Evolutionary conservation across 176 grass and related monocot species (phyloP), one percentile per base, ranked within the genome.

Genomic region (Puccinellia tenuiflora): DNA sequence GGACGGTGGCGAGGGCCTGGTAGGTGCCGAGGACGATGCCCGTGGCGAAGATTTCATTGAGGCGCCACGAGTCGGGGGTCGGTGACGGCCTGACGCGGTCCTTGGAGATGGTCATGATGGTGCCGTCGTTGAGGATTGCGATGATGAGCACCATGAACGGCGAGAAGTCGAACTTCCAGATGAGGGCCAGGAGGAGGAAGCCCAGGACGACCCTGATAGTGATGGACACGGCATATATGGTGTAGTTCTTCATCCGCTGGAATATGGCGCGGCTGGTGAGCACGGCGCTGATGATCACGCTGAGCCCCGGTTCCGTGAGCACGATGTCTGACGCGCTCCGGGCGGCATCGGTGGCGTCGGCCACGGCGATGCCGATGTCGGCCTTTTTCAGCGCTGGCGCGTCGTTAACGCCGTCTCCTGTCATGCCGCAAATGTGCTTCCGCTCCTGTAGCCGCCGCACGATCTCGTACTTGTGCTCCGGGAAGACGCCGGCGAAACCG

Each of bases 201-300:
- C 94, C 92, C 1, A 97, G 80, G 13, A 97, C 92, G 14, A 97
- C 83, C 3, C 92, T 84, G 78, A 97, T 97, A 30, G 94, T 97
- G 78, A 97, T 97, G 52, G 94, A 97, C 25, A 97, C 90, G 0
- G 92, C 94, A 73, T 94, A 97, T 20, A 97, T 97, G 67, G 94
- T 97, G 94, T 97, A 97, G 86, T 97, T 97, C 86, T 94, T 94
- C 94, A 97, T 97, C 24, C 94, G 68, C 68, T 97, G 94, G 86
- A 97, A 97, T 55, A 94, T 97, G 37, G 89, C 76, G 39, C 94
- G 88, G 86, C 90, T 92, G 0, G 92, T 97, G 2, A 90, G 83
- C 57, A 97, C 88, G 5, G 94, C 94, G 68, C 84, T 89, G 29
- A 97, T 77, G 79, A 97, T 97, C 14, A 97, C 94, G 60, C 94